Percentiles rank a stretch among this genome's conserved stretches.
phyloP scores from a whole-genome alignment of 495 filamentous ascomycete species.

The Evansstolkia leycettana region DNA sequence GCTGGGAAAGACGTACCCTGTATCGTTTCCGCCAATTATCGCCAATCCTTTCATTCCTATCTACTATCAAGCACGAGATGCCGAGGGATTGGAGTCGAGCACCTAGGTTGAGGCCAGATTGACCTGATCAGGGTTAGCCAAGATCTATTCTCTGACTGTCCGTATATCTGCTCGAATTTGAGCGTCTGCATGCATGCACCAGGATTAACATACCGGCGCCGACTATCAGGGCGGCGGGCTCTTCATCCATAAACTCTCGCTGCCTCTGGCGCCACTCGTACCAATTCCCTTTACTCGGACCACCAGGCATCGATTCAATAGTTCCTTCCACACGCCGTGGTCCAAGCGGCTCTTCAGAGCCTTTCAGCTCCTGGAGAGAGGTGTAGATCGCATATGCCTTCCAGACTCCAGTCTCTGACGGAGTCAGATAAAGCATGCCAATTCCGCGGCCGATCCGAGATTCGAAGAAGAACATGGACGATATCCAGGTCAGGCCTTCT shows the following conservation, averaged over 20 bases:
- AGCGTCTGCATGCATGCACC: too few relatives aligned
- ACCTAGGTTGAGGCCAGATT: conserved; percentile 44
- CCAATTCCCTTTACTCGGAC: conserved; percentile 42
- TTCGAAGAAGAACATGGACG: conserved; percentile 40
- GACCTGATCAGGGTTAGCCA: conserved; percentile 14
- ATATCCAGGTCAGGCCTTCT: conserved; percentile 35
- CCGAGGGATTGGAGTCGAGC: conserved; percentile 64
- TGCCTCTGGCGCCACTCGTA: conserved; percentile 46
- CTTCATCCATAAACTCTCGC: conserved; percentile 33
- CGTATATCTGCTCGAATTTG: too few relatives aligned
- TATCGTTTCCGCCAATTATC: conserved; percentile 69
- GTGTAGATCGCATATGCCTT: conserved; percentile 56
- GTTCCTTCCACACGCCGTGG: conserved; percentile 28
- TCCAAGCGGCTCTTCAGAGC: conserved; percentile 32
- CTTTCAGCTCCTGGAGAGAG: conserved; percentile 33
- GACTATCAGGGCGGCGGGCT: conserved; percentile 55
- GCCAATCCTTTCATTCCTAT: conserved; percentile 51
- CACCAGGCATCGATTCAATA: conserved; percentile 28
- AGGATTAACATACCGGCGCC: conserved; percentile 49
- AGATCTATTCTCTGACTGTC: background rate
- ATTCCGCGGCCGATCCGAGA: conserved; percentile 37
- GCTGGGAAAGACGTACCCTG: too few relatives aligned
- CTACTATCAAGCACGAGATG: conserved; percentile 51
- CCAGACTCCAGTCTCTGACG: conserved; percentile 40
- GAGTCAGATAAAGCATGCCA: conserved; percentile 43